phyloP scores from a whole-genome alignment of 495 filamentous ascomycete genomes.

The Amniculicola lignicola region DNA sequence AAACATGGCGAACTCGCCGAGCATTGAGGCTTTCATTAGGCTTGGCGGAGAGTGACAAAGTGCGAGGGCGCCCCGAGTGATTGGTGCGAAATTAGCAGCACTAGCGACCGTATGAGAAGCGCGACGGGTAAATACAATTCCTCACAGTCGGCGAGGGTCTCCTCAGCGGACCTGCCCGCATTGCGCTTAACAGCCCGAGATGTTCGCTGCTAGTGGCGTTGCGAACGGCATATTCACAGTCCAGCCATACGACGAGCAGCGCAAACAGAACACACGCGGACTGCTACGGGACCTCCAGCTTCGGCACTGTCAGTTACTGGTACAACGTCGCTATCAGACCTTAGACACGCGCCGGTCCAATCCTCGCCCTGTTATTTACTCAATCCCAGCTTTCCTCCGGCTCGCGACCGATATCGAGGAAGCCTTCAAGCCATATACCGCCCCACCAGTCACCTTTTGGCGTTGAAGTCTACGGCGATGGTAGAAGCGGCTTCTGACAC shows the following conservation, averaged over 20 bases:
- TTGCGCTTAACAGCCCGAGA: conserved; percentile 18
- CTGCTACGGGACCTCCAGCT: conserved; percentile 20
- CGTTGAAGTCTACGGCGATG: conserved; percentile 31
- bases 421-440: conserved; percentile 10
- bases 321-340: conserved; percentile 28
- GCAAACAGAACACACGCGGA: conserved; percentile 9
- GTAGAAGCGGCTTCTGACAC: conserved; percentile 23
- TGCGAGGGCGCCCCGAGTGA: conserved; percentile 2
- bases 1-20: conserved; percentile 17
- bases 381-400: too few relatives aligned
- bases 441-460: conserved; percentile 17
- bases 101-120: conserved; percentile 9
- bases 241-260: conserved; percentile 32
- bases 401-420: too few relatives aligned
- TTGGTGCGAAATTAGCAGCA: conserved; percentile 21
- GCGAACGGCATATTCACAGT: conserved; percentile 28
- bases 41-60: conserved; percentile 8
- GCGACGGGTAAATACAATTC: conserved; percentile 23
- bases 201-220: conserved; percentile 1
- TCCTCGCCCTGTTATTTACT: conserved; percentile 27
- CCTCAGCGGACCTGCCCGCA: neutral
- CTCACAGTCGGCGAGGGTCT: neutral
- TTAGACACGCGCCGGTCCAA: conserved; percentile 27
- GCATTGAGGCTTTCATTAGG: neutral
- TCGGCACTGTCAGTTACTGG: conserved; percentile 23